Percentiles rank a stretch among this genome's conserved stretches.
phyloP scores from a whole-genome alignment of 2,329 filamentous ascomycete genomes.

The Botrytis tulipae region DNA sequence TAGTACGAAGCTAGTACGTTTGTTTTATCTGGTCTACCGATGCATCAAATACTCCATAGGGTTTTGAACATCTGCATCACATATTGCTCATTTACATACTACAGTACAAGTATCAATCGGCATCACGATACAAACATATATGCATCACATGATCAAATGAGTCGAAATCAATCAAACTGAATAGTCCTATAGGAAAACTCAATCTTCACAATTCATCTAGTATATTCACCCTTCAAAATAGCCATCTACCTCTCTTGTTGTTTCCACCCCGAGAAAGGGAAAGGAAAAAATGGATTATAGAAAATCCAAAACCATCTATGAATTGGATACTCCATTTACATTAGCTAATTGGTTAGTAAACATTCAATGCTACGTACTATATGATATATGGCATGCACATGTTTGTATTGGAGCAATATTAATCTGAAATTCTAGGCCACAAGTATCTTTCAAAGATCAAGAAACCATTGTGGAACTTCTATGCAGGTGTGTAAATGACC shows the following conservation, averaged over 20 bases:
- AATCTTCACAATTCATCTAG: not conserved
- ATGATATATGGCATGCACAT: not conserved
- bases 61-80: not conserved
- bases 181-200: not conserved
- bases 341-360: slow-evolving; percentile 54
- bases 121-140: not conserved
- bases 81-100: not conserved
- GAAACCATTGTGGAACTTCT: slow-evolving; percentile 64
- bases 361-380: not conserved
- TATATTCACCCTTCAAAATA: not conserved
- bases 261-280: not conserved
- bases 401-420: not conserved
- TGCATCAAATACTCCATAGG: not conserved
- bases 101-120: not conserved
- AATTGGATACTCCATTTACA: slow-evolving; percentile 65
- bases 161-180: not conserved
- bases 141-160: not conserved
- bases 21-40: not conserved
- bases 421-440: slow-evolving; percentile 52
- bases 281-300: slow-evolving; percentile 45
- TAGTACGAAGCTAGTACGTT: too few species aligned
- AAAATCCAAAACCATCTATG: slow-evolving; percentile 58
- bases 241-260: not conserved
- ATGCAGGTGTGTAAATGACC: slow-evolving; percentile 53
- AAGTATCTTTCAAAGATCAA: slow-evolving; percentile 56